Conservation (phyloP, 1,284 basidiomycete species). For the Ceratobasidium theobromae region DNA sequence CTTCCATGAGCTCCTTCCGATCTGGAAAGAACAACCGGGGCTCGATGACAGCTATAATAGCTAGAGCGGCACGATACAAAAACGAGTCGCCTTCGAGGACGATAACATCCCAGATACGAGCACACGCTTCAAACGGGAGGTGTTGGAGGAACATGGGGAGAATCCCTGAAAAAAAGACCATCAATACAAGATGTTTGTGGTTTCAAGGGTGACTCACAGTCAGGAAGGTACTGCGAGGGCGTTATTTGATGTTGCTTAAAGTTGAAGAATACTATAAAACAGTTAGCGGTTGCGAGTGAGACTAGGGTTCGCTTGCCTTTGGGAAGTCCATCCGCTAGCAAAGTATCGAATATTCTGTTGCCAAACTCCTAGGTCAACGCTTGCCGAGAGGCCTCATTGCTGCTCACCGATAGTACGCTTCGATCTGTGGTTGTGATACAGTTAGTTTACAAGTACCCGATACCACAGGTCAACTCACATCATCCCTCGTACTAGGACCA, state of each 20-base stretch:
- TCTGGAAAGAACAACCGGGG: conserved; percentile 86
- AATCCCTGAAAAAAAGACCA: conserved; percentile 57
- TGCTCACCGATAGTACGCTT: conserved; percentile 58
- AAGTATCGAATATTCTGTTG: conserved; percentile 84
- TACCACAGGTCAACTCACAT: conserved; percentile 59
- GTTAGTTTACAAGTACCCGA: conserved; percentile 36
- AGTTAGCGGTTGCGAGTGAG: neutral
- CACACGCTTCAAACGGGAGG: conserved; percentile 83
- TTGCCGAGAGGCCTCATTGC: conserved; percentile 44
- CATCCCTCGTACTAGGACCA: conserved; percentile 65
- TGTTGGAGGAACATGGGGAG: conserved; percentile 83
- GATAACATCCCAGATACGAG: conserved; percentile 87
- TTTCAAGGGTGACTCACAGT: conserved; percentile 38
- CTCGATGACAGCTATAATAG: conserved; percentile 82
- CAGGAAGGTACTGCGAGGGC: conserved; percentile 71
- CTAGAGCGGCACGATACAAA: conserved; percentile 79
- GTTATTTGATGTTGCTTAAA: conserved; percentile 90
- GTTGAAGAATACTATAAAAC: conserved; percentile 80
- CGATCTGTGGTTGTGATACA: conserved; percentile 54
- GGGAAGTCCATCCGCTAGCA: conserved; percentile 91
- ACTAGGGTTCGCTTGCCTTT: conserved; percentile 61
- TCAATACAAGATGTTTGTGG: conserved; percentile 39
- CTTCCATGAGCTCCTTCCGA: conserved; percentile 66
- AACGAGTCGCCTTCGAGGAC: conserved; percentile 86
- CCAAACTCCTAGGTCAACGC: conserved; percentile 31